These are phyloP conservation scores for Hypoxylon sp. DNA, from an alignment of 2,329 filamentous ascomycete species.

Conservation along the genomic window DNA sequence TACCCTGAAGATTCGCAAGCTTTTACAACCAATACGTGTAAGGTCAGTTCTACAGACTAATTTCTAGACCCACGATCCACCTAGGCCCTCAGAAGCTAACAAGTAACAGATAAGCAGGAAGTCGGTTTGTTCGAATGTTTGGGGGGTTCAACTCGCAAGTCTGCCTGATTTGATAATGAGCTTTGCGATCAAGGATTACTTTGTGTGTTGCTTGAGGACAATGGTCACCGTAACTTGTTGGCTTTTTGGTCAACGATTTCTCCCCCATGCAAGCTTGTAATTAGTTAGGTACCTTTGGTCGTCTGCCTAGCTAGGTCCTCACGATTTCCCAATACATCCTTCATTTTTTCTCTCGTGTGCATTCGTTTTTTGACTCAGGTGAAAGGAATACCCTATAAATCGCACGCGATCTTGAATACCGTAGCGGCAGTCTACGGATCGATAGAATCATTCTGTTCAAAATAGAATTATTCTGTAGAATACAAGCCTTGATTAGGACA, in stretches of 20 bases:
- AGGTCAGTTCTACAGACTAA: neutral
- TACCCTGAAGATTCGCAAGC: neutral
- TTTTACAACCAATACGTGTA: neutral
- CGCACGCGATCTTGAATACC: no score
- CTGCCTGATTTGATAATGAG: neutral
- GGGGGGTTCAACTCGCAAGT: neutral
- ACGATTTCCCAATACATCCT: neutral
- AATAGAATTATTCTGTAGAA: no score
- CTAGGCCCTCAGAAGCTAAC: neutral
- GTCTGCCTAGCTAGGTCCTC: neutral
- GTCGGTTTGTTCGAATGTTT: neutral
- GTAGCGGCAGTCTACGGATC: no score
- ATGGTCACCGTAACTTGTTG: constrained; percentile 2
- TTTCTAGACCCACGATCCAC: neutral
- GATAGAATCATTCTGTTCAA: no score
- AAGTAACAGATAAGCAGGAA: neutral
- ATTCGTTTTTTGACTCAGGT: neutral
- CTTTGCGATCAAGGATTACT: neutral
- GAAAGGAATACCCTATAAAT: no score
- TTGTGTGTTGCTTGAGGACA: constrained; percentile 15
- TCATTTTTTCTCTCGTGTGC: neutral
- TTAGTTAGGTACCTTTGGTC: neutral
- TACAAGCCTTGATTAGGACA: no score
- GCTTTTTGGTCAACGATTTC: constrained; percentile 3
- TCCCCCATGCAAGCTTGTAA: constrained; percentile 10